phyloP scores from a whole-genome alignment of 768 basidiomycete species.

The Trichaptum fuscoviolaceum region DNA sequence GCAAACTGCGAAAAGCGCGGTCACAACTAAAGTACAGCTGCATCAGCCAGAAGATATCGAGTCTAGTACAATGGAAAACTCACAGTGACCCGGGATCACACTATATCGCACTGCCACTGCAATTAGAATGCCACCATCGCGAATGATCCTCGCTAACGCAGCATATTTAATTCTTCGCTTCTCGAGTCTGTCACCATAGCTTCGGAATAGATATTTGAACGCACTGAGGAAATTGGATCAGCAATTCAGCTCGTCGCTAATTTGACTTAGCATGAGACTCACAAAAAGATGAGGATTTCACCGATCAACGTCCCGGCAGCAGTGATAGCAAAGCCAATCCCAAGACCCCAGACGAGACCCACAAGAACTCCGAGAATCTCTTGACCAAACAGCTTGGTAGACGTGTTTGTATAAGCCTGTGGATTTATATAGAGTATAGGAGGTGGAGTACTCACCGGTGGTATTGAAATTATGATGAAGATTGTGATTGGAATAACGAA shows the following conservation, averaged over 20 bases:
- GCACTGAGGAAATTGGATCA: slow-evolving; percentile 15
- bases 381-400: slow-evolving; percentile 75
- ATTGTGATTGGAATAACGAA: slow-evolving; percentile 57
- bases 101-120: slow-evolving; percentile 26
- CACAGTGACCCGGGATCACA: slow-evolving; percentile 33
- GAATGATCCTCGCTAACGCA: slow-evolving; percentile 33
- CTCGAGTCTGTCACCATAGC: slow-evolving; percentile 32
- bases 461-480: slow-evolving; percentile 81
- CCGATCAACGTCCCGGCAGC: slow-evolving; percentile 79
- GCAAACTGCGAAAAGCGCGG: slow-evolving; percentile 35
- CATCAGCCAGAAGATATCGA: background rate
- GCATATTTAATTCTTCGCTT: slow-evolving; percentile 30
- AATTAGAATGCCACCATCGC: slow-evolving; percentile 38
- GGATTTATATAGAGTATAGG: too few relatives aligned
- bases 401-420: too few relatives aligned
- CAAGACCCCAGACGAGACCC: slow-evolving; percentile 86
- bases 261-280: slow-evolving; percentile 22
- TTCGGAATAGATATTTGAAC: slow-evolving; percentile 34
- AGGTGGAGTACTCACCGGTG: slow-evolving; percentile 55
- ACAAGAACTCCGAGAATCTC: slow-evolving; percentile 87
- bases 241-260: slow-evolving; percentile 25
- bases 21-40: slow-evolving; percentile 25
- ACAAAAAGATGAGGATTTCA: slow-evolving; percentile 87
- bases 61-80: too few relatives aligned
- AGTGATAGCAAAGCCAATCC: slow-evolving; percentile 84